Evolutionary conservation across 2,329 filamentous ascomycete genomes (phyloP).

Genomic region (Trichoderma sp.): DNA sequence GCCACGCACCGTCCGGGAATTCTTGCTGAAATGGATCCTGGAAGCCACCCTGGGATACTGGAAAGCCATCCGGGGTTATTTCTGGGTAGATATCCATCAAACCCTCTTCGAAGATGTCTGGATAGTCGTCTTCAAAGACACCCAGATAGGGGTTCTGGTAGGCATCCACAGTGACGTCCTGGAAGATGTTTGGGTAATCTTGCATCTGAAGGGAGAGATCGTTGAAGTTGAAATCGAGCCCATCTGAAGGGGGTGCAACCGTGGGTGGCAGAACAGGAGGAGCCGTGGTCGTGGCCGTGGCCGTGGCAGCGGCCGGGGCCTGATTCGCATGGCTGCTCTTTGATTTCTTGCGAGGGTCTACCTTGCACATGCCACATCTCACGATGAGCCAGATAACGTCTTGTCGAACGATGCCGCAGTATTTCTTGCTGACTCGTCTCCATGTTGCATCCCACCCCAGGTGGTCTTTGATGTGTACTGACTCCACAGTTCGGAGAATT

Average conservation of each 20-base stretch:
- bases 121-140: not conserved
- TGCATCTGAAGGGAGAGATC: not conserved
- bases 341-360: constrained; percentile 2
- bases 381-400: constrained; percentile 22
- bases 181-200: not conserved
- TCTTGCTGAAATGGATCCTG: not conserved
- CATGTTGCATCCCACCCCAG: constrained; percentile 23
- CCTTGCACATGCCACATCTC: constrained; percentile 14
- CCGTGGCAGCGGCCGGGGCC: not conserved
- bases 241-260: not conserved
- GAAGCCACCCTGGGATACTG: not conserved
- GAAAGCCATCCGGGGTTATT: not conserved
- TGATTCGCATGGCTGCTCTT: not conserved
- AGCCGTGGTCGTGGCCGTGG: not conserved
- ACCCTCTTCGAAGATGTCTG: not conserved
- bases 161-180: not conserved
- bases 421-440: constrained; percentile 14
- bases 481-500: constrained; percentile 17
- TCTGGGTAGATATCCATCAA: not conserved
- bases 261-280: not conserved
- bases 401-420: constrained; percentile 21
- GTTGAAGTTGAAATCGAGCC: not conserved
- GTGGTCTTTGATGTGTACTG: constrained; percentile 17
- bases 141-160: not conserved
- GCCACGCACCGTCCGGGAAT: not conserved